Conservation (phyloP, 305 asterid species). For the Solanum hybrid region DNA sequence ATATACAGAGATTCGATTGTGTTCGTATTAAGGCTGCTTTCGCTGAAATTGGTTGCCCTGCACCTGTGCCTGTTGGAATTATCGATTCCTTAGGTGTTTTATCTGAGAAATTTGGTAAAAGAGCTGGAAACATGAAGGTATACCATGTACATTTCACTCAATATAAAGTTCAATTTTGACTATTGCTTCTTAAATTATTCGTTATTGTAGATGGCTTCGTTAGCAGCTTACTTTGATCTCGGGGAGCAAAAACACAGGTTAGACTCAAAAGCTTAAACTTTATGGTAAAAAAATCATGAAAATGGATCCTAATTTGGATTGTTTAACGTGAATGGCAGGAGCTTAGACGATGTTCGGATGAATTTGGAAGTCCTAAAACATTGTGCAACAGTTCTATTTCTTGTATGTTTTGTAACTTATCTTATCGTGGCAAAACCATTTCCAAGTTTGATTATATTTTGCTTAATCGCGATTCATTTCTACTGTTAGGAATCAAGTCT, state of each 20-base stretch:
- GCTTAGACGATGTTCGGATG: slow-evolving; percentile 88
- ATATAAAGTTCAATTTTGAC: not conserved
- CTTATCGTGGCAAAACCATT: not conserved
- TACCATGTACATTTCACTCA: not conserved
- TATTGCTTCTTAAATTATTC: not conserved
- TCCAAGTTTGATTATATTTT: not conserved
- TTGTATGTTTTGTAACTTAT: slow-evolving; percentile 31
- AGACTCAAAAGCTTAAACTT: not conserved
- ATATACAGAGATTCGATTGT: slow-evolving; percentile 77
- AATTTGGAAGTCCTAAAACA: slow-evolving; percentile 89
- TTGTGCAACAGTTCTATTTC: slow-evolving; percentile 82
- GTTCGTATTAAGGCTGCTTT: slow-evolving; percentile 70
- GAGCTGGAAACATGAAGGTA: slow-evolving; percentile 99
- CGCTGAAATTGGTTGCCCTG: slow-evolving; percentile 40
- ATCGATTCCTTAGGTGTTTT: slow-evolving; percentile 75
- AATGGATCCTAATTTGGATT: not conserved
- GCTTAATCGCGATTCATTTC: not conserved
- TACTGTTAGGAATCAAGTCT: slow-evolving; percentile 66
- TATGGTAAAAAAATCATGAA: not conserved
- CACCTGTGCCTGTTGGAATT: slow-evolving; percentile 59
- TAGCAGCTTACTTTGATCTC: slow-evolving; percentile 85
- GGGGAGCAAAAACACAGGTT: slow-evolving; percentile 93
- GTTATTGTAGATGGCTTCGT: slow-evolving; percentile 62
- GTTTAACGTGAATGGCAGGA: slow-evolving; percentile 30
- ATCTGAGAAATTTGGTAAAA: slow-evolving; percentile 58